Conservation (phyloP, 352 stramenopile genomes). For the Pythium periplocum region DNA sequence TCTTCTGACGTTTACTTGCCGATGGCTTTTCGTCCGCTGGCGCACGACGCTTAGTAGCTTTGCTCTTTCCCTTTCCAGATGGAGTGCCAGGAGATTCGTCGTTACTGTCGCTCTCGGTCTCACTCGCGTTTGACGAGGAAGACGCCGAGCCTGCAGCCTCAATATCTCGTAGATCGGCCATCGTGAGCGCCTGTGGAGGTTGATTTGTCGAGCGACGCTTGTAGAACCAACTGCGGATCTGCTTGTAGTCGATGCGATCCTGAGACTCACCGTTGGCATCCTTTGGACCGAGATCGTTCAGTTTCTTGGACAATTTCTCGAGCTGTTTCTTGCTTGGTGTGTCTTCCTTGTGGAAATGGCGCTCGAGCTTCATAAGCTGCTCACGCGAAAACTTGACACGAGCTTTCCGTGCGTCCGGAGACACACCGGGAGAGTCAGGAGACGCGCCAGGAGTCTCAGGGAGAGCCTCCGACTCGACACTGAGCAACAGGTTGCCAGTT, state of each 20-base stretch:
- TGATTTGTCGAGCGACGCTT: conserved; percentile 77
- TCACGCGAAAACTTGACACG: conserved; percentile 76
- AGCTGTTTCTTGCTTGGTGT: conserved; percentile 75
- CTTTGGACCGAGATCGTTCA: conserved; percentile 59
- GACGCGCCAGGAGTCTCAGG: conserved; percentile 48
- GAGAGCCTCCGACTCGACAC: conserved; percentile 51
- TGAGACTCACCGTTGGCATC: conserved; percentile 55
- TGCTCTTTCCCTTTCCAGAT: conserved; percentile 7
- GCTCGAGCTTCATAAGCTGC: conserved; percentile 75
- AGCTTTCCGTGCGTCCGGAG: conserved; percentile 52
- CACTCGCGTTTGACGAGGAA: conserved; percentile 52
- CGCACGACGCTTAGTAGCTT: not conserved
- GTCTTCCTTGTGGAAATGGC: conserved; percentile 80
- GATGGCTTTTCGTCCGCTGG: conserved; percentile 9
- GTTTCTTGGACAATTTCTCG: conserved; percentile 66
- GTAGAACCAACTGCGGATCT: conserved; percentile 87
- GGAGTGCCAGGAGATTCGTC: conserved; percentile 16
- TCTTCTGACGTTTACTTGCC: conserved; percentile 20
- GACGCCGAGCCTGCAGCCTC: conserved; percentile 26
- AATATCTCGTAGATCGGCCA: conserved; percentile 38
- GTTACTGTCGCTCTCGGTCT: conserved; percentile 67
- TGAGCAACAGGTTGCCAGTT: conserved; percentile 32
- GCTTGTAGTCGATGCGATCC: conserved; percentile 79
- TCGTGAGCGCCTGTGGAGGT: conserved; percentile 58
- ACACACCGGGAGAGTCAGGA: conserved; percentile 62